Conservation (phyloP, 2,329 filamentous ascomycete species). For the Aureobasidium sp. region DNA sequence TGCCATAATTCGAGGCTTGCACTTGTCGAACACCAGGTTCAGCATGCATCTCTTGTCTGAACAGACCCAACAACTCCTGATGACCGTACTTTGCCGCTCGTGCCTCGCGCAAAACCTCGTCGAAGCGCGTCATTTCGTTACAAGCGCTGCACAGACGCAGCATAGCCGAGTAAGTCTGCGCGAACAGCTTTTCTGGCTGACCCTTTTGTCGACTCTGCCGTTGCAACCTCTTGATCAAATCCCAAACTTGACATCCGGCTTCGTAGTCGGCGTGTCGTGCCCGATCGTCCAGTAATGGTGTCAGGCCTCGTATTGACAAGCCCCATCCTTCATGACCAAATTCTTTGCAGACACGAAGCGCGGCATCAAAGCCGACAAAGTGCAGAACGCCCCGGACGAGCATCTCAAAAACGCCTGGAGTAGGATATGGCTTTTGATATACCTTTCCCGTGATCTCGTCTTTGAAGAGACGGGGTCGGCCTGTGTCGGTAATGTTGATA, state of each 20-base stretch:
- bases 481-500: conserved; percentile 29
- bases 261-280: conserved; percentile 33
- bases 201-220: not conserved
- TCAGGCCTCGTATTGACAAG: conserved; percentile 34
- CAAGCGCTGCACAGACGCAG: conserved; percentile 23
- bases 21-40: not conserved
- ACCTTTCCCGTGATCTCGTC: conserved; percentile 23
- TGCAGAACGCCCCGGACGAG: conserved; percentile 38
- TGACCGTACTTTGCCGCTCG: conserved; percentile 7
- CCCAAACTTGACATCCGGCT: conserved; percentile 35
- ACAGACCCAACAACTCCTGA: conserved; percentile 17
- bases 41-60: conserved; percentile 13
- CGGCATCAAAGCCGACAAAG: conserved; percentile 40
- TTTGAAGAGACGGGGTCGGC: conserved; percentile 6
- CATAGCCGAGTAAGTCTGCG: conserved; percentile 23
- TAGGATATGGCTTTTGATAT: conserved; percentile 39
- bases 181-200: conserved; percentile 17
- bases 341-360: conserved; percentile 35
- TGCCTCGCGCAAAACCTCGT: conserved; percentile 19
- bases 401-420: conserved; percentile 37
- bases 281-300: conserved; percentile 36
- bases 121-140: conserved; percentile 11
- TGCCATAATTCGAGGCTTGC: not conserved
- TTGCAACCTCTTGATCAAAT: conserved; percentile 31
- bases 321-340: conserved; percentile 43